These are phyloP conservation scores for Mucor plumbeus DNA, from an alignment of 371 early-diverging fungal species.

Conservation along the genomic window DNA sequence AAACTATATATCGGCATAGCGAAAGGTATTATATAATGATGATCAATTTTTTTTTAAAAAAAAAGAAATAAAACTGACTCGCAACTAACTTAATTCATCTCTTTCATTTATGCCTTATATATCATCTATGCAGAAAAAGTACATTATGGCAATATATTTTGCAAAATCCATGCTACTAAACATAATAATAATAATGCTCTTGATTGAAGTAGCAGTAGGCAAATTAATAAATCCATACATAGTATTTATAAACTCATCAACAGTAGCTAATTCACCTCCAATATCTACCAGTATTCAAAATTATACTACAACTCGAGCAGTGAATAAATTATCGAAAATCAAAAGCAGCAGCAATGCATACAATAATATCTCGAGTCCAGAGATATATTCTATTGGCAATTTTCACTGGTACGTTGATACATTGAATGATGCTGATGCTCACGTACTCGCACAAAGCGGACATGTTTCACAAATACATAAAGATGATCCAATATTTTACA, in stretches of 20 bases:
- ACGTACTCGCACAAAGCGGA: constrained; percentile 1
- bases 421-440: constrained; percentile 2
- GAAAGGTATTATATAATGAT: neutral
- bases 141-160: neutral
- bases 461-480: constrained; percentile 3
- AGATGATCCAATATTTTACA: constrained; percentile 10
- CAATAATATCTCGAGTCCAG: neutral
- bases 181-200: neutral
- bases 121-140: neutral
- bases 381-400: constrained; percentile 9
- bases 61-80: neutral
- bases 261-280: neutral
- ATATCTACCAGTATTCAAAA: neutral
- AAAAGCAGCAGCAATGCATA: neutral
- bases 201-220: neutral
- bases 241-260: neutral
- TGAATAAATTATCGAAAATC: neutral
- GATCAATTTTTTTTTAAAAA: neutral
- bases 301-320: neutral
- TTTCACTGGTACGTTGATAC: constrained; percentile 11
- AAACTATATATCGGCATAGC: neutral
- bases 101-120: neutral
- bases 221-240: neutral
- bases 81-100: neutral
- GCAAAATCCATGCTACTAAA: neutral